These are phyloP conservation scores for Verticillium dahliae DNA, from an alignment of 2,329 filamentous ascomycete genomes.

Conservation along the genomic window DNA sequence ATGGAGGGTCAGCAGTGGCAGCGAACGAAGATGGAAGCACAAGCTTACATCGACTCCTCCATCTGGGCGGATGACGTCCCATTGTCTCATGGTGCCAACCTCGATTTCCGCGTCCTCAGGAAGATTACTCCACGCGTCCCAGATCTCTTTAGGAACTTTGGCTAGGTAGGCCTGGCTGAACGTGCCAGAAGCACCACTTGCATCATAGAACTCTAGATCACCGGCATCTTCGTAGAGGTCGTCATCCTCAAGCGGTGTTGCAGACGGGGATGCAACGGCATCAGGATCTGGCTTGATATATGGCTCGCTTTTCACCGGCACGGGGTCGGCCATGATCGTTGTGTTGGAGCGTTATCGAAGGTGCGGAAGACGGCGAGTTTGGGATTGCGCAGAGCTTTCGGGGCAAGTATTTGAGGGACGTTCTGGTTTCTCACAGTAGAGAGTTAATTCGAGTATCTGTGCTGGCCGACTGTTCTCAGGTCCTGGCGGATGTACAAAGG, in stretches of 20 bases:
- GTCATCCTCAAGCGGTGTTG: conserved; percentile 44
- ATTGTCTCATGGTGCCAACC: conserved; percentile 66
- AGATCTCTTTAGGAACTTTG: conserved; percentile 72
- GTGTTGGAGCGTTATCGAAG: not conserved
- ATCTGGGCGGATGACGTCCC: conserved; percentile 46
- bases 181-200: conserved; percentile 18
- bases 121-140: conserved; percentile 70
- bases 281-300: conserved; percentile 45
- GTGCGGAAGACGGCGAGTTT: not conserved
- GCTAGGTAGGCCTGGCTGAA: conserved; percentile 53
- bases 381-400: not conserved
- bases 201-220: conserved; percentile 50
- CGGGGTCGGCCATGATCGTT: conserved; percentile 9
- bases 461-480: not conserved
- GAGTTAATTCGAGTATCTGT: not conserved
- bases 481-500: not conserved
- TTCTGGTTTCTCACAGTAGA: not conserved
- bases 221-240: conserved; percentile 59
- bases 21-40: not conserved
- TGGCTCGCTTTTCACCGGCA: conserved; percentile 20
- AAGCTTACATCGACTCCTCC: conserved; percentile 30
- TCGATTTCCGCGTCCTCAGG: conserved; percentile 78
- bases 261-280: conserved; percentile 29
- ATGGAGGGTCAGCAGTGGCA: not conserved
- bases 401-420: not conserved